These are phyloP conservation scores for Rusavskia elegans DNA, from an alignment of 495 filamentous ascomycete genomes.

Conservation along the genomic window DNA sequence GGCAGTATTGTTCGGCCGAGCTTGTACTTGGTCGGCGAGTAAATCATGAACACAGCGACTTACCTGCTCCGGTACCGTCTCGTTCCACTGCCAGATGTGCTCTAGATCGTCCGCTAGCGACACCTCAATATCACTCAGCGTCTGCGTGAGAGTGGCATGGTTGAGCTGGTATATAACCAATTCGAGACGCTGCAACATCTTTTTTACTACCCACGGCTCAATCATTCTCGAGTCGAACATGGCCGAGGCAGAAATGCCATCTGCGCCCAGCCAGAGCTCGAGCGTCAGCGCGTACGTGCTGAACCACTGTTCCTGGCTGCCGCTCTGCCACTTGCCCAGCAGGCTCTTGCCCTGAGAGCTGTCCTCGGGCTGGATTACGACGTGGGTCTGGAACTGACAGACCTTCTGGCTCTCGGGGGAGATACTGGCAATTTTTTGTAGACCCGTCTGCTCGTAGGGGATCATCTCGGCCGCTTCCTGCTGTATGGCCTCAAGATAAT, in stretches of 20 bases:
- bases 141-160: too few relatives aligned
- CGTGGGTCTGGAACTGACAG: constrained; percentile 35
- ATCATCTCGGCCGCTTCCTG: constrained; percentile 28
- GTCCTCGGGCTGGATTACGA: constrained; percentile 29
- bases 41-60: constrained; percentile 28
- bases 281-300: too few relatives aligned
- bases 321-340: neutral
- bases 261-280: too few relatives aligned
- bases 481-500: constrained; percentile 29
- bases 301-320: neutral
- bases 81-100: constrained; percentile 23
- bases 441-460: constrained; percentile 38
- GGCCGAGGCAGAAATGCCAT: too few relatives aligned
- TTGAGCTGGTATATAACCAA: too few relatives aligned
- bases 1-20: constrained; percentile 20
- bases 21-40: constrained; percentile 22
- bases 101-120: constrained; percentile 10
- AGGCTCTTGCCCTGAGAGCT: too few relatives aligned
- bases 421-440: constrained; percentile 40
- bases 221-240: too few relatives aligned
- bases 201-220: too few relatives aligned
- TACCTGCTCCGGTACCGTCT: constrained; percentile 18
- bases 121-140: too few relatives aligned
- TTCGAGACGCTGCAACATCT: too few relatives aligned
- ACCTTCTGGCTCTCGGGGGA: constrained; percentile 32